Conservation (phyloP, 768 basidiomycete species). For the Pulveroboletus sp. region DNA sequence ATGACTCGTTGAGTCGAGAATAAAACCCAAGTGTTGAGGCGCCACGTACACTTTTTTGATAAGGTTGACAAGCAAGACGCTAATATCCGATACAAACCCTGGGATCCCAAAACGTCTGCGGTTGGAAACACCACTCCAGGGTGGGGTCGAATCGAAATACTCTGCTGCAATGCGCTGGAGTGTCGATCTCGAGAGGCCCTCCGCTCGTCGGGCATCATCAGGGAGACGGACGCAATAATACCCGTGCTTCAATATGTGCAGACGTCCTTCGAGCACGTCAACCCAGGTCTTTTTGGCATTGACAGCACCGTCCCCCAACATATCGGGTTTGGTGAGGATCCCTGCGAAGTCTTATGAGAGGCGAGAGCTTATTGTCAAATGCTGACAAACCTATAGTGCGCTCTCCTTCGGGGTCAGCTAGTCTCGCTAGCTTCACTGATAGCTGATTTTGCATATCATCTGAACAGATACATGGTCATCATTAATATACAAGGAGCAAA, state of each 20-base stretch:
- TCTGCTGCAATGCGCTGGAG: slow-evolving; percentile 35
- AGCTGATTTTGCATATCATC: slow-evolving; percentile 69
- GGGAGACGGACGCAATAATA: slow-evolving; percentile 69
- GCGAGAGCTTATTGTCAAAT: neutral
- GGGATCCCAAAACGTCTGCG: slow-evolving; percentile 53
- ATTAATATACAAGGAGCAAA: neutral
- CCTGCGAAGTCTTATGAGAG: slow-evolving; percentile 35
- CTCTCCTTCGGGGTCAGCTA: slow-evolving; percentile 50
- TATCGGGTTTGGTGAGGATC: slow-evolving; percentile 71
- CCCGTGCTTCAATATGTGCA: slow-evolving; percentile 48
- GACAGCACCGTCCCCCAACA: slow-evolving; percentile 41
- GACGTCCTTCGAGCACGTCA: slow-evolving; percentile 47
- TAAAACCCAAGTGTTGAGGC: neutral
- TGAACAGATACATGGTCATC: slow-evolving; percentile 20
- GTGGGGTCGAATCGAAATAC: slow-evolving; percentile 47
- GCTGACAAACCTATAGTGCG: slow-evolving; percentile 57
- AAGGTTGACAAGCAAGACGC: slow-evolving; percentile 47
- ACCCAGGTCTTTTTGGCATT: slow-evolving; percentile 45
- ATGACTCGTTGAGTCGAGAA: neutral
- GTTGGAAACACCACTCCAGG: slow-evolving; percentile 52
- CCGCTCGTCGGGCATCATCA: slow-evolving; percentile 51
- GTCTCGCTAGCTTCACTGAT: slow-evolving; percentile 51
- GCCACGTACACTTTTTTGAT: slow-evolving; percentile 51
- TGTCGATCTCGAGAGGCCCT: slow-evolving; percentile 34
- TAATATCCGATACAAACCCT: slow-evolving; percentile 50